These are phyloP conservation scores for Phytophthora chlamydospora DNA, from an alignment of 352 stramenopile genomes.

Conservation along the genomic window DNA sequence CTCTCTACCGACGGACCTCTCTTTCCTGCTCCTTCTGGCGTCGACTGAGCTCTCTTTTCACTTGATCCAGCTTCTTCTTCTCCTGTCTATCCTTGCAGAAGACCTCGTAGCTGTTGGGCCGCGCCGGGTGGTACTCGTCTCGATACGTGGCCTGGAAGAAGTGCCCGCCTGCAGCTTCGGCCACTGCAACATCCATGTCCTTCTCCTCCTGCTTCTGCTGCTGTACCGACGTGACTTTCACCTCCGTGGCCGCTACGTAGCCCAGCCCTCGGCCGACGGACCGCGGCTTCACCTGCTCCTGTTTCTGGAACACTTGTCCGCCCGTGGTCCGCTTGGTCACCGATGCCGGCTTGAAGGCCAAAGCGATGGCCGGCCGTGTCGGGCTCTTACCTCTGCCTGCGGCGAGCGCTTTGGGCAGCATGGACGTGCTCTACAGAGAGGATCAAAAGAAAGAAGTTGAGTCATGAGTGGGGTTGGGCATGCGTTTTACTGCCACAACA, in stretches of 20 bases:
- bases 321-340: constrained; percentile 41
- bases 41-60: constrained; percentile 81
- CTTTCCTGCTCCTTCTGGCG: constrained; percentile 77
- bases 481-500: constrained; percentile 3
- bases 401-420: constrained; percentile 56
- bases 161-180: constrained; percentile 26
- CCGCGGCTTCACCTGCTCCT: constrained; percentile 19
- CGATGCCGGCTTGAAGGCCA: constrained; percentile 67
- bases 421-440: constrained; percentile 41
- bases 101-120: constrained; percentile 90
- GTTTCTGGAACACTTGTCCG: constrained; percentile 24
- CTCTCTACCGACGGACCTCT: constrained; percentile 42
- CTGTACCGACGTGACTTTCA: constrained; percentile 37
- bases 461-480: not conserved
- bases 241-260: constrained; percentile 49
- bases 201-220: constrained; percentile 16
- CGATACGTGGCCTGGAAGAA: constrained; percentile 81
- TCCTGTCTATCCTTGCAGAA: constrained; percentile 84
- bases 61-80: constrained; percentile 79
- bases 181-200: constrained; percentile 20
- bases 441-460: not conserved
- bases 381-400: constrained; percentile 50
- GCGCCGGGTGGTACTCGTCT: constrained; percentile 88
- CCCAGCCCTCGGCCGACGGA: constrained; percentile 32
- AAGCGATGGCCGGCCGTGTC: constrained; percentile 36